Evolutionary conservation across 768 basidiomycete species (phyloP), one percentile per base, ranked within the genome.

Genomic region (Tubosaeta brunneosetosa): DNA sequence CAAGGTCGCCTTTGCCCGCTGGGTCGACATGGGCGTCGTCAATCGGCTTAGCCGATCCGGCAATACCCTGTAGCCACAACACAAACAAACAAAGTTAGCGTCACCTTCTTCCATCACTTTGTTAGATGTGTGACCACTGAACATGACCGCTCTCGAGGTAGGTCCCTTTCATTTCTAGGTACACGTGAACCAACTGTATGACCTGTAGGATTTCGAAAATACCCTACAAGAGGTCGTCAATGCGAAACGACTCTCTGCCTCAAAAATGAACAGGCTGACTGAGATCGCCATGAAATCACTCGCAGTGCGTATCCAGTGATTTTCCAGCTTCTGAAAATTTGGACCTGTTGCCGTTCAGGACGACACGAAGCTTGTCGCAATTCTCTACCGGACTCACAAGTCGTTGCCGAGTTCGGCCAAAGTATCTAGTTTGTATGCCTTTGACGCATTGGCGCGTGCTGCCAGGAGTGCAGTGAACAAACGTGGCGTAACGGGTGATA

Each of bases 361-460:
- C 55, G 92, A 95, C 70, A 88, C 90, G 3, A 82, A 91, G 61
- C 77, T 98, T 46, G 88, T 97, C 47, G 90, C 93, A 27, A 80
- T 84, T 48, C 79, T 98, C 33, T 97, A 91, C 70, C 87, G 90
- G 51, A 88, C 86, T 10, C 94, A 97, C 74, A 91, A 88, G 69
- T 80, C 84, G 9, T 76, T 95, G 33, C 72, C 83, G 4, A 69
- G 80, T 14, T 61, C 77, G 11, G 76, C 79, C 56, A 95, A 97
- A 67, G 81, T 94, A 53, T 84, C 82, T 36, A 93, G 92, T 71
- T 77, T 99, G 46, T 99, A 98, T 71, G 84, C 87, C 37, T 91
- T 99, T 66, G 94, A 99, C 72, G 90, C 94, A 17, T 78, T 99
- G 55, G 82, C 91, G 40, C 85, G 95, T 52, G 93, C 86, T 16